phyloP scores from a whole-genome alignment of 139 green algal genomes.

The Pycnococcus provasolii region DNA sequence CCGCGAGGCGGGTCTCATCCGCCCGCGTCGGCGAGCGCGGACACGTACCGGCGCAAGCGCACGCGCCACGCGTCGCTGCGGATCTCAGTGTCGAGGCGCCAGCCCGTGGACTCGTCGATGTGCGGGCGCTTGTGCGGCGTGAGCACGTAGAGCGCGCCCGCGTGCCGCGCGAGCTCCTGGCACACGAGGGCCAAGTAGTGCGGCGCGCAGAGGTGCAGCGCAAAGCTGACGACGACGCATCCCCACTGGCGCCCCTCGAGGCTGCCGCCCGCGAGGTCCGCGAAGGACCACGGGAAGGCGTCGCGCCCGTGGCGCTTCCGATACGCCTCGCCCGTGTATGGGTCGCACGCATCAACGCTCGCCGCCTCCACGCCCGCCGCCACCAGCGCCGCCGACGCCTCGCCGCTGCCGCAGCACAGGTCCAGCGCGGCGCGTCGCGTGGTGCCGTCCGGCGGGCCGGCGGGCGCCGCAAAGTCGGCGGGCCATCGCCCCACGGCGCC shows the following conservation, averaged over 20 bases:
- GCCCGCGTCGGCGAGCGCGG: too few species aligned
- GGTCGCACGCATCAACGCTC: constrained; percentile 3
- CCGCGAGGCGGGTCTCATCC: too few species aligned
- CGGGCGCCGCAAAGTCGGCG: background rate
- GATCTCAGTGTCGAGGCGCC: too few species aligned
- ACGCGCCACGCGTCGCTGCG: too few species aligned
- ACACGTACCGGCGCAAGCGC: too few species aligned
- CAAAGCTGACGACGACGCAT: background rate
- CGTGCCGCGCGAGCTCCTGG: background rate
- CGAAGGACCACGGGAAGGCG: background rate
- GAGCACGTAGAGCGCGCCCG: background rate
- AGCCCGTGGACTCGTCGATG: background rate
- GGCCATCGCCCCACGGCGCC: background rate
- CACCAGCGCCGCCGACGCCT: background rate
- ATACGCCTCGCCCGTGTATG: background rate
- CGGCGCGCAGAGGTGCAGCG: background rate
- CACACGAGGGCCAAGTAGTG: background rate
- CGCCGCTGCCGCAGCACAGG: constrained; percentile 4
- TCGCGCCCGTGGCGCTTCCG: background rate
- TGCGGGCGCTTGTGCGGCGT: constrained; percentile 1
- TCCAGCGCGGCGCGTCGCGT: background rate
- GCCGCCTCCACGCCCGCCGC: background rate
- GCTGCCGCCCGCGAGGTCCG: background rate
- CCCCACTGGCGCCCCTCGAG: background rate
- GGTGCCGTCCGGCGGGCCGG: background rate